Percentiles rank a stretch among this genome's conserved stretches.
phyloP scores from a whole-genome alignment of 2,329 filamentous ascomycete species.

The Claviceps purpurea region DNA sequence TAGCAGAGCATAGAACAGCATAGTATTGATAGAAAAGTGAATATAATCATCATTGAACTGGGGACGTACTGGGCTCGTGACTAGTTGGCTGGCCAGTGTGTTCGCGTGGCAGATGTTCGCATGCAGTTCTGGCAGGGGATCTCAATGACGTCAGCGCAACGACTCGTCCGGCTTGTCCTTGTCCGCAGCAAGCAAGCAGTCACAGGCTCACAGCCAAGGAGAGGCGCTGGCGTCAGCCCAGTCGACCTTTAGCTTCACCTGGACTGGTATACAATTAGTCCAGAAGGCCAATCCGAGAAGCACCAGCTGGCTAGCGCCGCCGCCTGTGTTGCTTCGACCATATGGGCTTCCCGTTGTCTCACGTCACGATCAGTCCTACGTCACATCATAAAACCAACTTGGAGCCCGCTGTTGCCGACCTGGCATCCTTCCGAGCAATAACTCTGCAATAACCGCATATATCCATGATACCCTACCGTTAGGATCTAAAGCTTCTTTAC shows the following conservation, averaged over 20 bases:
- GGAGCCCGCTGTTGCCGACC: neutral
- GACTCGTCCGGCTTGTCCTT: neutral
- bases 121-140: constrained; percentile 6
- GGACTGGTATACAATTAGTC: neutral
- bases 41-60: too few species aligned
- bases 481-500: neutral
- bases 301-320: constrained; percentile 1
- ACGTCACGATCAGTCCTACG: neutral
- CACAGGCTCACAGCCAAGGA: neutral
- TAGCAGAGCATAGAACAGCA: too few species aligned
- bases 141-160: constrained; percentile 13
- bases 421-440: neutral
- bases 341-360: neutral
- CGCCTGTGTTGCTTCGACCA: neutral
- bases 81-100: too few species aligned
- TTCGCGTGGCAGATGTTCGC: neutral
- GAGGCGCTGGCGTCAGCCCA: neutral
- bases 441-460: neutral
- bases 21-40: too few species aligned
- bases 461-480: neutral
- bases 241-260: neutral
- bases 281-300: neutral
- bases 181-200: neutral
- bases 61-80: too few species aligned
- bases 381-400: constrained; percentile 3